Conservation (phyloP, 768 basidiomycete species). For the Tephrocybe sp. region DNA sequence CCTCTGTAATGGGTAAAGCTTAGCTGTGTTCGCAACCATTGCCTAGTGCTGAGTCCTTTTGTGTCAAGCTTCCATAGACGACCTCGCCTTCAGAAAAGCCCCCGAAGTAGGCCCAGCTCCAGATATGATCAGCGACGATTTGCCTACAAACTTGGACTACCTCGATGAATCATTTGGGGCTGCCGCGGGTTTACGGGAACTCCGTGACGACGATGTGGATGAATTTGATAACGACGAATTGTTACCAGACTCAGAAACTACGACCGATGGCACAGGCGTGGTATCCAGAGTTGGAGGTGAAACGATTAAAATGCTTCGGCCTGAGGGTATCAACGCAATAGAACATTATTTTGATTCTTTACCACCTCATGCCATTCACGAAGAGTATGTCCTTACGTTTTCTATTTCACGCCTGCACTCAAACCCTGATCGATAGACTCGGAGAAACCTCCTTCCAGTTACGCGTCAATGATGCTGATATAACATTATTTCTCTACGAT, state of each 20-base stretch:
- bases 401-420: too few species aligned
- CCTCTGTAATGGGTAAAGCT: constrained; percentile 36
- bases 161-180: constrained; percentile 80
- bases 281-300: constrained; percentile 75
- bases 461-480: constrained; percentile 57
- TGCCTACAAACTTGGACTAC: constrained; percentile 87
- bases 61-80: constrained; percentile 68
- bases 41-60: not conserved
- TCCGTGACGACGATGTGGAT: constrained; percentile 70
- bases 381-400: constrained; percentile 40
- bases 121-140: constrained; percentile 89
- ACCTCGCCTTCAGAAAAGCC: constrained; percentile 70
- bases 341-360: constrained; percentile 75
- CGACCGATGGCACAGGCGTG: constrained; percentile 34
- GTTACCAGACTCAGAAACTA: constrained; percentile 19
- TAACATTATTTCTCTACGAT: constrained; percentile 77
- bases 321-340: constrained; percentile 59
- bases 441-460: constrained; percentile 51
- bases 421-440: constrained; percentile 24
- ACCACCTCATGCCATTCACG: constrained; percentile 46
- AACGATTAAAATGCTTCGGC: constrained; percentile 75
- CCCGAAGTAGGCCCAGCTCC: constrained; percentile 78
- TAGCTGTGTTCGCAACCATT: not conserved
- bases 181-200: constrained; percentile 70
- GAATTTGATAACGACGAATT: constrained; percentile 51